Percentiles rank a stretch among this genome's conserved stretches.
These are phyloP conservation scores for Hypoxylon sp. DNA, from an alignment of 2,329 filamentous ascomycete genomes.

Conservation along the genomic window DNA sequence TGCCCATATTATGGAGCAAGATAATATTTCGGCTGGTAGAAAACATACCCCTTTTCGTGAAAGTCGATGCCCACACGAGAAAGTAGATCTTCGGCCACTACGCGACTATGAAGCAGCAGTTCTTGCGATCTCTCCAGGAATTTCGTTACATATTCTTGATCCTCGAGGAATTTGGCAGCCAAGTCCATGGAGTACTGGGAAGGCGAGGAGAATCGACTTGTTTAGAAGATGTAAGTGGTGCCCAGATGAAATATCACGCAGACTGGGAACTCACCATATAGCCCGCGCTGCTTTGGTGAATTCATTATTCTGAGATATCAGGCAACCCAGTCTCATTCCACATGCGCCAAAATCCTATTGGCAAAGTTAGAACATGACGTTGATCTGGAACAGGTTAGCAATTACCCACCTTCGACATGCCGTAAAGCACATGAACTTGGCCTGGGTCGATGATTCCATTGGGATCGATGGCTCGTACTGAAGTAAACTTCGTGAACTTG, in stretches of 20 bases:
- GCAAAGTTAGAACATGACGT: constrained; percentile 6
- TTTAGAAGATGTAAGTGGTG: neutral
- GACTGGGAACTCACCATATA: constrained; percentile 33
- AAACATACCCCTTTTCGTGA: constrained; percentile 40
- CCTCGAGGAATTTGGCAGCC: constrained; percentile 43
- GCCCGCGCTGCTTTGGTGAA: constrained; percentile 42
- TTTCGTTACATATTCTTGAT: constrained; percentile 33
- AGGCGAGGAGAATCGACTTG: constrained; percentile 41
- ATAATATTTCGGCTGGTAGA: neutral
- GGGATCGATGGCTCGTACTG: constrained; percentile 35
- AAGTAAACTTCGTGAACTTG: constrained; percentile 40
- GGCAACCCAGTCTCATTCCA: constrained; percentile 44
- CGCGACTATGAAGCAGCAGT: constrained; percentile 24
- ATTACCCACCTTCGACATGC: constrained; percentile 43
- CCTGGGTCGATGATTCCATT: constrained; percentile 41
- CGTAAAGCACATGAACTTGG: constrained; percentile 44
- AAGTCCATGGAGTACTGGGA: constrained; percentile 46
- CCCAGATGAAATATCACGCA: neutral
- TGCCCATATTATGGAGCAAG: too few relatives aligned
- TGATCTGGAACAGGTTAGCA: neutral
- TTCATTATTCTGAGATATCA: constrained; percentile 41
- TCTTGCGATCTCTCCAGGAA: constrained; percentile 39
- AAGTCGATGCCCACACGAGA: constrained; percentile 35
- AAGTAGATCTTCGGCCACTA: constrained; percentile 40
- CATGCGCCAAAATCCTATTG: constrained; percentile 40